Evolutionary conservation across 345 rosid genomes (phyloP).

Genomic region (Salix purpurea): DNA sequence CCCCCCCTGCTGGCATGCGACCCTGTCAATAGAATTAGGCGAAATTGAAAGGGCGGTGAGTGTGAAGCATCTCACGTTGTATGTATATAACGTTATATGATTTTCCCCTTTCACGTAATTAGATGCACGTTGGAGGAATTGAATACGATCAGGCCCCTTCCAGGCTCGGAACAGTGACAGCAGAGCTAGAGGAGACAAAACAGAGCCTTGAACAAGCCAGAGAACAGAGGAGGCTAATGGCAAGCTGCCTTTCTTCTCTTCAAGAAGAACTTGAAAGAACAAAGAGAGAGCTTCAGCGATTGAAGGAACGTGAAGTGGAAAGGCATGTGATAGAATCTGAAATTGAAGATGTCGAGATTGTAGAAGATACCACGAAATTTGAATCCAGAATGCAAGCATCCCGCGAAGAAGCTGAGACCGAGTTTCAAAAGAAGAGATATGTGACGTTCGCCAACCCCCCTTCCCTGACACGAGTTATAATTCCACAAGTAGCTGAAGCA

Average conservation of each 20-base stretch:
- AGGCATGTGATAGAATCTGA: constrained; percentile 28
- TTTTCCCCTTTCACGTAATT: background rate
- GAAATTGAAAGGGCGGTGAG: background rate
- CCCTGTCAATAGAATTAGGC: background rate
- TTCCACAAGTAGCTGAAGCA: constrained; percentile 31
- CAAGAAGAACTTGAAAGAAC: constrained; percentile 74
- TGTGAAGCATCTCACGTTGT: background rate
- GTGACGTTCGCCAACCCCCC: constrained; percentile 60
- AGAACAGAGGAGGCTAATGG: constrained; percentile 63
- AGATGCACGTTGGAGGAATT: constrained; percentile 40
- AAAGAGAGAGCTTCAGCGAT: constrained; percentile 53
- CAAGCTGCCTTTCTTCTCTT: constrained; percentile 48
- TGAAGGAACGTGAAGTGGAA: constrained; percentile 32
- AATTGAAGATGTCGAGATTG: constrained; percentile 37
- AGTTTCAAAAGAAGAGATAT: constrained; percentile 56
- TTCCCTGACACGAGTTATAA: constrained; percentile 25
- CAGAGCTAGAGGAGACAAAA: constrained; percentile 75
- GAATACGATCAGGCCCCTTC: constrained; percentile 24
- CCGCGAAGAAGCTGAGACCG: constrained; percentile 5
- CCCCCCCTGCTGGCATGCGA: background rate
- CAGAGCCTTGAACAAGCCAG: constrained; percentile 57
- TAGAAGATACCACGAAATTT: constrained; percentile 36
- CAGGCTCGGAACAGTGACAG: constrained; percentile 32
- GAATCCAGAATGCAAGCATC: constrained; percentile 25
- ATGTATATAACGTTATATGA: too few relatives aligned